Evolutionary conservation across 2,329 filamentous ascomycete species (phyloP).

Genomic region (Pseudocercospora cruenta): DNA sequence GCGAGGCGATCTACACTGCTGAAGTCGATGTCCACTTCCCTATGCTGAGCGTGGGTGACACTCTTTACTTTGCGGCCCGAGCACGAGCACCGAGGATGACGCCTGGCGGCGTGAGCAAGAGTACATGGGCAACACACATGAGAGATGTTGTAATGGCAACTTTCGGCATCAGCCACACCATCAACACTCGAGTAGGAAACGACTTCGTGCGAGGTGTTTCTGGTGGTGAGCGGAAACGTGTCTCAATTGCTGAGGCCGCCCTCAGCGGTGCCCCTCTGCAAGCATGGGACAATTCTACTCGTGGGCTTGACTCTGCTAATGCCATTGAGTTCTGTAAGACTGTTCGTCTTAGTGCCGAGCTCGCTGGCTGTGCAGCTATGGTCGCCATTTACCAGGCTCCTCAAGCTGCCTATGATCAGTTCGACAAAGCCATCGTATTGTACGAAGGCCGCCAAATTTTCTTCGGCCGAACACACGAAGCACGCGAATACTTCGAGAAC

Average conservation of each 20-base stretch:
- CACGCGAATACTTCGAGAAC: conserved; percentile 70
- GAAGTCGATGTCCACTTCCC: conserved; percentile 84
- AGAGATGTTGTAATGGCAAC: conserved; percentile 75
- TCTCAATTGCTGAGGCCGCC: conserved; percentile 78
- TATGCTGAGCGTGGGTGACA: conserved; percentile 75
- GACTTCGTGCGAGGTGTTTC: conserved; percentile 75
- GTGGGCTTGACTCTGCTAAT: conserved; percentile 75
- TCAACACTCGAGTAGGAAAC: conserved; percentile 74
- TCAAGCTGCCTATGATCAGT: conserved; percentile 69
- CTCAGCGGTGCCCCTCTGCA: conserved; percentile 63
- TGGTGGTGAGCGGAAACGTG: conserved; percentile 76
- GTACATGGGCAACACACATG: conserved; percentile 63
- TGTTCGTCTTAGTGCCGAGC: conserved; percentile 67
- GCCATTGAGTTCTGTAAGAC: conserved; percentile 76
- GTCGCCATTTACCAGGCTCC: conserved; percentile 77
- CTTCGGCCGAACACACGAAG: conserved; percentile 66
- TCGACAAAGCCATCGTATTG: conserved; percentile 70
- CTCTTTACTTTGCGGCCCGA: conserved; percentile 74
- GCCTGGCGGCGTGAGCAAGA: conserved; percentile 60
- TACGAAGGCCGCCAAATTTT: conserved; percentile 72
- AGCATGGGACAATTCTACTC: conserved; percentile 79
- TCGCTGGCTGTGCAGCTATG: conserved; percentile 66
- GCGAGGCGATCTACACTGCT: conserved; percentile 84
- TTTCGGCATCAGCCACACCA: conserved; percentile 73
- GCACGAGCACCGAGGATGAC: conserved; percentile 67